Conservation (phyloP, 2,329 filamentous ascomycete species). For the Cladosporium sp. region DNA sequence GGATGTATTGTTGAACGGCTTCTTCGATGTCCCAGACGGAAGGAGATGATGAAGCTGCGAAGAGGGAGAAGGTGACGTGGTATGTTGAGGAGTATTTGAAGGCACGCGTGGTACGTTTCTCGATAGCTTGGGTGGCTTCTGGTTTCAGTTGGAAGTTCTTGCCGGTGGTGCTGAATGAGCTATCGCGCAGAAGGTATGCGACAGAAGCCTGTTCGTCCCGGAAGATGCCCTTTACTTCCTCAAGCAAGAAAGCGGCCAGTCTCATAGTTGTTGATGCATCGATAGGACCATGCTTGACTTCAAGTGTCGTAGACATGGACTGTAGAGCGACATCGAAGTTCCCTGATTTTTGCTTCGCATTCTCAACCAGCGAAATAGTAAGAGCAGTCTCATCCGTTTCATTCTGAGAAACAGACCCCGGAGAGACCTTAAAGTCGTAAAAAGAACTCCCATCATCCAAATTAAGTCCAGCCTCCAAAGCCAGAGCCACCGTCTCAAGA, state of each 20-base stretch:
- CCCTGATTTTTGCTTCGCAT: not conserved
- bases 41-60: conserved; percentile 71
- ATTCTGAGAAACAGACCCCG: not conserved
- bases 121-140: conserved; percentile 43
- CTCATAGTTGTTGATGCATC: conserved; percentile 47
- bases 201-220: conserved; percentile 85
- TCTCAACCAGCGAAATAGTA: not conserved
- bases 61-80: conserved; percentile 92
- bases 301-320: conserved; percentile 7
- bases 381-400: not conserved
- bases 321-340: not conserved
- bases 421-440: conserved; percentile 66
- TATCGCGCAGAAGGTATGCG: conserved; percentile 28
- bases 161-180: conserved; percentile 20
- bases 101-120: conserved; percentile 69
- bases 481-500: conserved; percentile 66
- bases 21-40: conserved; percentile 88
- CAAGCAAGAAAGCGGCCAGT: conserved; percentile 72
- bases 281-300: not conserved
- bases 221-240: conserved; percentile 72
- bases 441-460: conserved; percentile 80
- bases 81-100: conserved; percentile 92
- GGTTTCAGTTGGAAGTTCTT: conserved; percentile 25
- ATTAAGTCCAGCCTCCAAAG: conserved; percentile 83
- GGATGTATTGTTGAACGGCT: conserved; percentile 74